Evolutionary conservation across 306 rosid genomes (phyloP), one percentile per base, ranked within the genome.

Genomic region (Astragalus glycyphyllos): DNA sequence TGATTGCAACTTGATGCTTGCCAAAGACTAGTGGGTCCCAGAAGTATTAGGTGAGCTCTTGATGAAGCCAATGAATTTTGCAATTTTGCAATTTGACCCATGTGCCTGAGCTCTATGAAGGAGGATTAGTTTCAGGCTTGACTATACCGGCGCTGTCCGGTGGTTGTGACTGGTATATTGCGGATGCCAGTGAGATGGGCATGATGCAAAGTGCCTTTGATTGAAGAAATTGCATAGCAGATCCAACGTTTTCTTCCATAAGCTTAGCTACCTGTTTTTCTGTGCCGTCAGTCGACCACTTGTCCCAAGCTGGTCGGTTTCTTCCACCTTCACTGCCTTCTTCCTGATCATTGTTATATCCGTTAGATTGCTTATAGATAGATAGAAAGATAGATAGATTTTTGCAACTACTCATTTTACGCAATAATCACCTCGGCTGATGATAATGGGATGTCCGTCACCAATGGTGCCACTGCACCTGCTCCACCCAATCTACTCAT

Each of bases 401-500:
- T n/a, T 12, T 51, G 9, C 14, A 62, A 44, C 79, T n/a, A 49
- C 23, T 47, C 14, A 58, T 76, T 66, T 3, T 56, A 70, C 56
- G 38, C 38, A 26, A 71, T 82, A 72, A 66, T 71, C 73, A 94
- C 98, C 98, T 94, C 96, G 14, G 89, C 89, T 48, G 98, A 94
- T 40, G 96, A 90, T 83, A 91, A 84, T 84, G 97, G 96, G 65
- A 91, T 87, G 67, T 94, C 98, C 8, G 92, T 90, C 78, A 90
- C 97, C 70, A 90, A 91, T 70, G 97, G 98, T 63, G 97, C 98
- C 69, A 94, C 98, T n/a, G 97, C 97, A 77, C 97, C 96, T 11
- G 96, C 97, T 83, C 98, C 98, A 29, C 98, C 97, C 92, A 94
- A 75, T 84, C 98, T 86, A 83, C 98, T 94, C 97, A 94, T 89